Conservation (phyloP, 192 early-diverging fungal species). For the Umbelopsis sp. region DNA sequence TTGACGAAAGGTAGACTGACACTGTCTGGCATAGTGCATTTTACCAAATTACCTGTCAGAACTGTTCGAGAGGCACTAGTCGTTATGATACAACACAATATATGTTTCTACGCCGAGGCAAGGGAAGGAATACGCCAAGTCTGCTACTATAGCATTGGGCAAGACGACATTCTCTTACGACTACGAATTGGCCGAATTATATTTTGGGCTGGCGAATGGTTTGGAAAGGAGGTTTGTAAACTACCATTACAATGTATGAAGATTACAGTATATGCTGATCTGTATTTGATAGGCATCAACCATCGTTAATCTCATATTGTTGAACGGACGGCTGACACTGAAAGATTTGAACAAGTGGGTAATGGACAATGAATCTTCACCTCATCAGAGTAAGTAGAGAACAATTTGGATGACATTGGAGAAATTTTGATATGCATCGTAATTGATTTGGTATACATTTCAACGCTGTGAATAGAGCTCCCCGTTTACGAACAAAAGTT, state of each 20-base stretch:
- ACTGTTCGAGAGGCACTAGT: constrained; percentile 75
- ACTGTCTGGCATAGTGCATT: constrained; percentile 51
- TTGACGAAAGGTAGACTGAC: constrained; percentile 69
- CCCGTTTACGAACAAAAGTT: constrained; percentile 38
- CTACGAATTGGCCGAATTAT: constrained; percentile 59
- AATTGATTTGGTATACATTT: neutral
- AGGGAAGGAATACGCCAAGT: constrained; percentile 59
- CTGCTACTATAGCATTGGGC: constrained; percentile 69
- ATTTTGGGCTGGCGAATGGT: constrained; percentile 53
- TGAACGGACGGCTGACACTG: constrained; percentile 34
- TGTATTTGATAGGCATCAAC: constrained; percentile 16
- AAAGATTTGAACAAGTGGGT: constrained; percentile 21
- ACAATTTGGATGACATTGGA: neutral
- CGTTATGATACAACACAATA: constrained; percentile 86
- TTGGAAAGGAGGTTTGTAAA: constrained; percentile 54
- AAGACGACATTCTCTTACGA: constrained; percentile 59
- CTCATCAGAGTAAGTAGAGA: constrained; percentile 12
- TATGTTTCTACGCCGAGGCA: constrained; percentile 70
- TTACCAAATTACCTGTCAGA: constrained; percentile 46
- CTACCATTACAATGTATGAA: neutral
- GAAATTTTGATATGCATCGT: neutral
- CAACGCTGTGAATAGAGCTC: constrained; percentile 9
- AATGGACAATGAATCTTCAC: constrained; percentile 1
- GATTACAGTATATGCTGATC: neutral
- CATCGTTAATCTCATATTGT: constrained; percentile 23